Evolutionary conservation across 805 yeast genomes (phyloP).

Genomic region (Candida broadrunensis): DNA sequence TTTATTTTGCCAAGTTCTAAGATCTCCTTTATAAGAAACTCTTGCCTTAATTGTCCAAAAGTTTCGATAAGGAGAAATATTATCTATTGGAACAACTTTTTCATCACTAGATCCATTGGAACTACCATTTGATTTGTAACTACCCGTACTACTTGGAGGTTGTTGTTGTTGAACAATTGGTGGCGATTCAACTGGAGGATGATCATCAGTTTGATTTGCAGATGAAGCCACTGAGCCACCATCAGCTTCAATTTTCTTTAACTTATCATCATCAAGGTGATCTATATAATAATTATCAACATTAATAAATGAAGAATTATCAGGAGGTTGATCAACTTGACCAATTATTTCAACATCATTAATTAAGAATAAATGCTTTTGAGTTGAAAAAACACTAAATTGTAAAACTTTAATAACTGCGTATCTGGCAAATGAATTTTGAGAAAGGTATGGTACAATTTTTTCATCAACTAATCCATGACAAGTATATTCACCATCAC

Average conservation of each 20-base stretch:
- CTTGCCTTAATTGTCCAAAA: conserved; percentile 93
- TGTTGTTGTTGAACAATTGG: conserved; percentile 7
- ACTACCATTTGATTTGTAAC: conserved; percentile 7
- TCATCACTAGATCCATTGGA: conserved; percentile 2
- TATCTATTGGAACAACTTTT: conserved; percentile 69
- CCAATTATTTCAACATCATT: conserved; percentile 42
- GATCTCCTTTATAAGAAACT: conserved; percentile 81
- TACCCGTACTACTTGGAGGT: conserved; percentile 5
- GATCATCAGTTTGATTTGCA: conserved; percentile 6
- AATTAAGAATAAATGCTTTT: conserved; percentile 43
- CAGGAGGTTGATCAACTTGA: conserved; percentile 16
- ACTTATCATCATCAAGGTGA: conserved; percentile 55
- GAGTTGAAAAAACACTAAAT: conserved; percentile 45
- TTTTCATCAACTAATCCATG: conserved; percentile 42
- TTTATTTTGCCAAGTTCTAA: conserved; percentile 83
- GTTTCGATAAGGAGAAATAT: conserved; percentile 86
- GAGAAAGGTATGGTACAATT: conserved; percentile 37
- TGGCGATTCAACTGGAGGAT: conserved; percentile 11
- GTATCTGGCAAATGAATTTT: conserved; percentile 44
- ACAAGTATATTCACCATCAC: conserved; percentile 35
- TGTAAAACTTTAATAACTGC: conserved; percentile 40
- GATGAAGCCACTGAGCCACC: conserved; percentile 1
- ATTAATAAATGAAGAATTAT: conserved; percentile 16
- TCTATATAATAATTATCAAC: conserved; percentile 54
- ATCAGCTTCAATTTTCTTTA: conserved; percentile 7